Conservation (phyloP, 2,329 filamentous ascomycete genomes). For the Zasmidium angulare region DNA sequence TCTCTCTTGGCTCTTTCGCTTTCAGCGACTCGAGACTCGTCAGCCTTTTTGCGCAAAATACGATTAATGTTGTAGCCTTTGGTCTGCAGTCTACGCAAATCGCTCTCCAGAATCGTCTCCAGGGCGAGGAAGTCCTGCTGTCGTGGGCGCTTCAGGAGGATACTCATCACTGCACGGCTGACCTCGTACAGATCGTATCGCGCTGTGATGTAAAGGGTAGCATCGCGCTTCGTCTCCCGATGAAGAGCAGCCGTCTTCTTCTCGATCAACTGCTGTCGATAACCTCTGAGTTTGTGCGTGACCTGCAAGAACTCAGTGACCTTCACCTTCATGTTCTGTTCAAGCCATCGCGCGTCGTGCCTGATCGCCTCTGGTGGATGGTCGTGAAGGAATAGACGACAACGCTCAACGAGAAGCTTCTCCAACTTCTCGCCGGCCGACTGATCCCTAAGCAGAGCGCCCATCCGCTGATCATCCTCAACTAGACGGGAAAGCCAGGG, state of each 20-base stretch:
- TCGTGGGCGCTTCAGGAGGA: slow-evolving; percentile 78
- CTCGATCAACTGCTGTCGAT: slow-evolving; percentile 67
- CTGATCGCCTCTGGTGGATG: slow-evolving; percentile 75
- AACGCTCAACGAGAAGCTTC: slow-evolving; percentile 81
- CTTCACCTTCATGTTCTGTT: slow-evolving; percentile 76
- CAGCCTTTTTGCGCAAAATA: slow-evolving; percentile 83
- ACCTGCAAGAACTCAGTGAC: slow-evolving; percentile 77
- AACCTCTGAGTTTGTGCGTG: slow-evolving; percentile 71
- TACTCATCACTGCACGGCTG: slow-evolving; percentile 78
- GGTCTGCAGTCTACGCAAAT: slow-evolving; percentile 75
- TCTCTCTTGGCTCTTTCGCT: slow-evolving; percentile 69
- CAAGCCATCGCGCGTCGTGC: slow-evolving; percentile 86
- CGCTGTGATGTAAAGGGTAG: slow-evolving; percentile 73
- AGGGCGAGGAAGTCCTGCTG: slow-evolving; percentile 88
- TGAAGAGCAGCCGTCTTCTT: slow-evolving; percentile 73
- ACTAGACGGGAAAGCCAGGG: slow-evolving; percentile 74
- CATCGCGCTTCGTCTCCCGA: slow-evolving; percentile 53
- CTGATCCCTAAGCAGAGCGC: slow-evolving; percentile 65
- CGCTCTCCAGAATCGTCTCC: slow-evolving; percentile 84
- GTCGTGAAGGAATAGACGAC: slow-evolving; percentile 85
- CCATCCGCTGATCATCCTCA: slow-evolving; percentile 73
- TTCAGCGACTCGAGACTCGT: slow-evolving; percentile 84
- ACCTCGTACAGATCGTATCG: slow-evolving; percentile 87
- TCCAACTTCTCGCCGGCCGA: slow-evolving; percentile 67
- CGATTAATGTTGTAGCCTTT: slow-evolving; percentile 97